Percentiles rank a stretch among this genome's conserved stretches.
phyloP scores from a whole-genome alignment of 306 rosid species.

The Lagenaria siceraria region DNA sequence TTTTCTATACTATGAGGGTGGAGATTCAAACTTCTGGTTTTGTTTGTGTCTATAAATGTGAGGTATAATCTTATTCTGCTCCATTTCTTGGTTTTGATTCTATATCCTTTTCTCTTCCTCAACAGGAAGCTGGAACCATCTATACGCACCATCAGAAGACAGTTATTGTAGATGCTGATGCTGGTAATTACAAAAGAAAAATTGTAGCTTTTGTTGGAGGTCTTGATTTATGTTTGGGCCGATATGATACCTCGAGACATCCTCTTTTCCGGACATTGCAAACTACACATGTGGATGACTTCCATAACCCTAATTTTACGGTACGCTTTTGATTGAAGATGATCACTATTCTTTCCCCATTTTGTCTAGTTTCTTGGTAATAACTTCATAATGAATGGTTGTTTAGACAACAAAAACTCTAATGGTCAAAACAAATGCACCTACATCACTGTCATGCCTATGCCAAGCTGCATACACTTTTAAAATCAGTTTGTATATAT shows the following conservation, averaged over 20 bases:
- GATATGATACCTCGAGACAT: constrained; percentile 74
- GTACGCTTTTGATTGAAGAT: constrained; percentile 16
- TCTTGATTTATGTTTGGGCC: constrained; percentile 73
- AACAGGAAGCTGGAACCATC: constrained; percentile 79
- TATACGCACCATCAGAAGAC: constrained; percentile 95
- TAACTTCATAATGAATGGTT: neutral
- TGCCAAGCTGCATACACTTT: neutral
- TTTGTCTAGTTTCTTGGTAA: neutral
- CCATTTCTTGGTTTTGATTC: neutral
- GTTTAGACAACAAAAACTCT: neutral
- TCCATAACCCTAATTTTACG: constrained; percentile 60
- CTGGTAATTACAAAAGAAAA: constrained; percentile 55
- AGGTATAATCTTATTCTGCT: neutral
- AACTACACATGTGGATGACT: constrained; percentile 65
- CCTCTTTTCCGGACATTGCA: constrained; percentile 46
- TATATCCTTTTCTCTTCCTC: neutral
- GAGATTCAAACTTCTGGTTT: neutral
- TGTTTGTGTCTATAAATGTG: neutral
- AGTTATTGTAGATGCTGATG: constrained; percentile 83
- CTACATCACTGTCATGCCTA: neutral
- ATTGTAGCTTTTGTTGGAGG: constrained; percentile 84
- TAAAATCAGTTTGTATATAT: neutral
- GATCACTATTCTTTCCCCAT: neutral
- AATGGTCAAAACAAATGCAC: neutral
- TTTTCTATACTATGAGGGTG: neutral